These are phyloP conservation scores for Blepharisma stoltei DNA, from an alignment of 73 alveolate species.

Conservation along the genomic window DNA sequence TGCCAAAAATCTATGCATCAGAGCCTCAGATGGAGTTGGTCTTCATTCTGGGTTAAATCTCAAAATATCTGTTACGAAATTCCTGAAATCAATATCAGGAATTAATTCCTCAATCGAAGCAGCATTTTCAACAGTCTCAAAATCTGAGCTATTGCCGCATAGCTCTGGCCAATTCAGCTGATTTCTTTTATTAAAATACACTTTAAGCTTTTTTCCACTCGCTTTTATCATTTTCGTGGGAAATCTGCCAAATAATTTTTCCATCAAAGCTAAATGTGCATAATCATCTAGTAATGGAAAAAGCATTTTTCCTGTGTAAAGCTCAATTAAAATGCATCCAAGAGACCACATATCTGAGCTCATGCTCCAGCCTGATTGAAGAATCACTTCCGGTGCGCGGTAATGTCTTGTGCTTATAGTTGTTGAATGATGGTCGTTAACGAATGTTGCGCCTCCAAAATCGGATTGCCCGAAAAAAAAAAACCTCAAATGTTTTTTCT, in stretches of 20 bases:
- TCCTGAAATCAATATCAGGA: too few species aligned
- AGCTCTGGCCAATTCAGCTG: neutral
- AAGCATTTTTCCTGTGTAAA: conserved; percentile 93
- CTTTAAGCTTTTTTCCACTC: neutral
- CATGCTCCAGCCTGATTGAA: conserved; percentile 79
- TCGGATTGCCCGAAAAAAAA: conserved; percentile 60
- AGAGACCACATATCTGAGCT: conserved; percentile 95
- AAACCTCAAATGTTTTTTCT: neutral
- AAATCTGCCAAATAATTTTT: conserved; percentile 83
- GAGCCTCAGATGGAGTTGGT: too few species aligned
- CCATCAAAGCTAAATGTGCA: conserved; percentile 94
- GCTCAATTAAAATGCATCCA: conserved; percentile 93
- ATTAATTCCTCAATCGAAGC: too few species aligned
- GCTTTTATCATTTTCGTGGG: conserved; percentile 84
- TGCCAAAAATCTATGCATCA: too few species aligned
- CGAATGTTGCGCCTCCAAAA: conserved; percentile 95
- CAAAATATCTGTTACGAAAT: too few species aligned
- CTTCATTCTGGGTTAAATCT: too few species aligned
- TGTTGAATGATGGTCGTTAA: conserved; percentile 73
- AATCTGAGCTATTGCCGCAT: too few species aligned
- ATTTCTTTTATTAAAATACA: conserved; percentile 10
- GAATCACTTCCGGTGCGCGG: conserved; percentile 97
- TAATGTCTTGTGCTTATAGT: conserved; percentile 95
- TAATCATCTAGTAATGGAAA: conserved; percentile 89
- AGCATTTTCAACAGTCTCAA: too few species aligned